These are phyloP conservation scores for Gaultheria prostrata DNA, from an alignment of 148 eudicot genomes.

Conservation along the genomic window DNA sequence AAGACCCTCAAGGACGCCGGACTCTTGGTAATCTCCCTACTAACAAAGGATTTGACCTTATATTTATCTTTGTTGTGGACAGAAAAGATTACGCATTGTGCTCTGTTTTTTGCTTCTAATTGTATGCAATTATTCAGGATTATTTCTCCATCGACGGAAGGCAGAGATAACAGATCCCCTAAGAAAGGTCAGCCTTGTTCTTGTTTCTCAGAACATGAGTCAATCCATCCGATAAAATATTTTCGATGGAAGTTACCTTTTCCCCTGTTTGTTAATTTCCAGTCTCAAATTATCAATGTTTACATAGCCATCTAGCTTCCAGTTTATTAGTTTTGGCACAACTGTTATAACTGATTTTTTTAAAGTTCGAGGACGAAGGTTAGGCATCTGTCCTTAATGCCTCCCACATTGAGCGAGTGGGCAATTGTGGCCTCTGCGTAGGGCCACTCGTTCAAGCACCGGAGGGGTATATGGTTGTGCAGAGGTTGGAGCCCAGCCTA, in stretches of 20 bases:
- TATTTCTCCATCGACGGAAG: constrained; percentile 96
- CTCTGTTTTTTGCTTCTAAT: constrained; percentile 13
- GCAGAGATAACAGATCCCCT: constrained; percentile 75
- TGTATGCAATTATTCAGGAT: constrained; percentile 45
- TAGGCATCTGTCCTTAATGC: neutral
- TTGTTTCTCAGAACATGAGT: neutral
- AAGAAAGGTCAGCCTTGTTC: constrained; percentile 63
- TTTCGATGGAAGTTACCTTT: neutral
- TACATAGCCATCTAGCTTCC: neutral
- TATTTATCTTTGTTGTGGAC: neutral
- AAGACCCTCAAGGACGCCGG: constrained; percentile 98
- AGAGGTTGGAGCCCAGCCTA: constrained; percentile 1
- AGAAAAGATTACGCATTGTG: neutral
- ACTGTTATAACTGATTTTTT: constrained; percentile 3
- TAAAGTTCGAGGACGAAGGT: neutral
- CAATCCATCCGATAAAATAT: neutral
- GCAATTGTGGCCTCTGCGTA: neutral
- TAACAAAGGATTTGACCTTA: neutral
- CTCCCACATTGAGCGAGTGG: neutral
- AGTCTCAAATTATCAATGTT: neutral
- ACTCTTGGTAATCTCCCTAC: constrained; percentile 69
- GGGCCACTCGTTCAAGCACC: neutral
- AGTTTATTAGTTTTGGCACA: neutral
- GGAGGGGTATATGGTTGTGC: neutral
- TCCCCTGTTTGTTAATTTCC: neutral